A percentile compares a stretch with the other conserved stretches of the same genome.
Evolutionary conservation across 257 asterid genomes (phyloP).

Genomic region (Catharanthus roseus): DNA sequence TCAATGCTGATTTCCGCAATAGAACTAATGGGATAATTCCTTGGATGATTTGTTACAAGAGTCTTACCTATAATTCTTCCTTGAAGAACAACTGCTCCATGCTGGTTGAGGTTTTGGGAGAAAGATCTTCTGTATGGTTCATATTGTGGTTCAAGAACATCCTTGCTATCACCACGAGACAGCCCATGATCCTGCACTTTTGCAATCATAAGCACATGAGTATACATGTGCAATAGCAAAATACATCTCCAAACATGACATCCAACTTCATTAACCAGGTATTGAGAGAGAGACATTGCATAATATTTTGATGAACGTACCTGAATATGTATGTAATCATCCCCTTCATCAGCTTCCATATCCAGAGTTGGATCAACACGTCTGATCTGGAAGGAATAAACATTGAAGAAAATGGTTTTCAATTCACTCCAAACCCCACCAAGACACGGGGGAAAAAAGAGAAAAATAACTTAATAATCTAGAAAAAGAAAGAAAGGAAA

Average conservation of each 20-base stretch:
- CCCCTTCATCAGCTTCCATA: slow-evolving; percentile 94
- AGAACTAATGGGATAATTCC: background rate
- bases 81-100: slow-evolving; percentile 94
- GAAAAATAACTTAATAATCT: background rate
- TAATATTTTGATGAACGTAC: slow-evolving; percentile 32
- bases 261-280: background rate
- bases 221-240: background rate
- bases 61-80: slow-evolving; percentile 86
- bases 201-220: slow-evolving; percentile 4
- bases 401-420: slow-evolving; percentile 16
- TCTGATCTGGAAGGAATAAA: slow-evolving; percentile 56
- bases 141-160: slow-evolving; percentile 64
- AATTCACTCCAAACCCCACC: slow-evolving; percentile 1
- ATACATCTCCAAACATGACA: background rate
- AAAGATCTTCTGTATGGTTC: slow-evolving; percentile 82
- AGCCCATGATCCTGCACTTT: slow-evolving; percentile 81
- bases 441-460: background rate
- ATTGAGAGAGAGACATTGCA: background rate
- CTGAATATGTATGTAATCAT: slow-evolving; percentile 86
- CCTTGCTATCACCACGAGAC: slow-evolving; percentile 52
- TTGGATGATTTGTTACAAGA: background rate
- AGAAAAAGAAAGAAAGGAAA: slow-evolving; percentile 2
- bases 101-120: slow-evolving; percentile 86
- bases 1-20: background rate
- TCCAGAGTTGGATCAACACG: slow-evolving; percentile 94